Conservation (phyloP, 371 early-diverging fungal genomes). For the Dinochytrium kinnereticum region DNA sequence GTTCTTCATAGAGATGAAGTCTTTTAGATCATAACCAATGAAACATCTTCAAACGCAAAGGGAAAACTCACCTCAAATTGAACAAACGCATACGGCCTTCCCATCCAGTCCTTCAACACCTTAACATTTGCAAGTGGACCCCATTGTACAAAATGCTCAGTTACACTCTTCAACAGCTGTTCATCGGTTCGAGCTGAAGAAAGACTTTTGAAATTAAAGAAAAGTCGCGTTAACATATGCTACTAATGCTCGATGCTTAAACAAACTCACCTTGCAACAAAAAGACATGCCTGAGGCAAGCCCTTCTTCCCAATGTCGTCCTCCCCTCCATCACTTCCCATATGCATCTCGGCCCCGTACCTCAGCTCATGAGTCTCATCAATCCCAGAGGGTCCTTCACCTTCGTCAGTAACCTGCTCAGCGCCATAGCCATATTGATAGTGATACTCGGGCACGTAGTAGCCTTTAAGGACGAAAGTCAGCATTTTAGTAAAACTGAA, state of each 20-base stretch:
- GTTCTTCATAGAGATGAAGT: constrained; percentile 27
- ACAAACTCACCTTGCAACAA: constrained; percentile 62
- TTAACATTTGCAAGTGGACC: constrained; percentile 75
- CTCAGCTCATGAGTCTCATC: neutral
- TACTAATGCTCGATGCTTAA: neutral
- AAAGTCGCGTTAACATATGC: neutral
- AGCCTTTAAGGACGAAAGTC: neutral
- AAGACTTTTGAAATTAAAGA: too few species aligned
- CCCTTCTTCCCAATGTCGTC: constrained; percentile 18
- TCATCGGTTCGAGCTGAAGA: constrained; percentile 64
- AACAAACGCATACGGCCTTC: constrained; percentile 86
- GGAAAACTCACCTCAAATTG: constrained; percentile 68
- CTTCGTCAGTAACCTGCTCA: neutral
- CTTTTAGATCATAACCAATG: neutral
- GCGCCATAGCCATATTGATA: neutral
- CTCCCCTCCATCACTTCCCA: neutral
- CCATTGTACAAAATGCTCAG: constrained; percentile 70
- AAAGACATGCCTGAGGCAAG: constrained; percentile 59
- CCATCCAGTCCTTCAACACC: constrained; percentile 77
- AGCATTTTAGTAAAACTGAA: too few species aligned
- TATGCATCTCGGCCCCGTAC: neutral
- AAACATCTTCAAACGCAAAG: neutral
- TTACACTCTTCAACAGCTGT: constrained; percentile 66
- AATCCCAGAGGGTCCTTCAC: neutral
- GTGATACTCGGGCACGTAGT: neutral